phyloP scores from a whole-genome alignment of 768 basidiomycete species.

The Phylloporus sp. region DNA sequence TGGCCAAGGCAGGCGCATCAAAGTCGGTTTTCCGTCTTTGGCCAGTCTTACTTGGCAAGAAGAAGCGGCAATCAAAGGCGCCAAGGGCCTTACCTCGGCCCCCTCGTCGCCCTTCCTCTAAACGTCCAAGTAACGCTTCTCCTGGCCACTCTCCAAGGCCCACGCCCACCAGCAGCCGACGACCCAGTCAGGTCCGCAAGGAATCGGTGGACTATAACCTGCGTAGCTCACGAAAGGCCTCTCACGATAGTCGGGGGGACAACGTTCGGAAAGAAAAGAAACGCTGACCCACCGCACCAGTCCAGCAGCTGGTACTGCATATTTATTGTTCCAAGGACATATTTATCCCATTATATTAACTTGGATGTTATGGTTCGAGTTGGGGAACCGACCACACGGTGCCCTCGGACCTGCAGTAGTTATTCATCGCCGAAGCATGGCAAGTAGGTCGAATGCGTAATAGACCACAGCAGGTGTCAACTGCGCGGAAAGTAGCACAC shows the following conservation, averaged over 20 bases:
- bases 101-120: slow-evolving; percentile 10
- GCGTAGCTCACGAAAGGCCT: slow-evolving; percentile 19
- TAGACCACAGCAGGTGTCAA: background rate
- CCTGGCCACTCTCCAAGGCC: slow-evolving; percentile 16
- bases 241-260: slow-evolving; percentile 11
- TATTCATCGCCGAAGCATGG: background rate
- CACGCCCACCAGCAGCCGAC: slow-evolving; percentile 14
- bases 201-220: slow-evolving; percentile 2
- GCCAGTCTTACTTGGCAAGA: slow-evolving; percentile 25
- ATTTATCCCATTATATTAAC: slow-evolving; percentile 21
- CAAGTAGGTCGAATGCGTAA: background rate
- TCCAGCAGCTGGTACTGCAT: slow-evolving; percentile 8
- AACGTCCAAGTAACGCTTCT: slow-evolving; percentile 7
- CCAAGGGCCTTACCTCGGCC: slow-evolving; percentile 2
- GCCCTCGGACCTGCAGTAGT: background rate
- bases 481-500: slow-evolving; percentile 2
- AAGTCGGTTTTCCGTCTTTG: slow-evolving; percentile 22
- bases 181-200: slow-evolving; percentile 16
- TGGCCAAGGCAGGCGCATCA: slow-evolving; percentile 12
- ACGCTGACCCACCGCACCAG: background rate
- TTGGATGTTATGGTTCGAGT: slow-evolving; percentile 1
- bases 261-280: slow-evolving; percentile 8
- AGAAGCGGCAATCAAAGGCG: slow-evolving; percentile 8
- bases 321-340: slow-evolving; percentile 13
- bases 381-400: background rate